phyloP scores from a whole-genome alignment of 106 monocot species.

The Allium sativum region DNA sequence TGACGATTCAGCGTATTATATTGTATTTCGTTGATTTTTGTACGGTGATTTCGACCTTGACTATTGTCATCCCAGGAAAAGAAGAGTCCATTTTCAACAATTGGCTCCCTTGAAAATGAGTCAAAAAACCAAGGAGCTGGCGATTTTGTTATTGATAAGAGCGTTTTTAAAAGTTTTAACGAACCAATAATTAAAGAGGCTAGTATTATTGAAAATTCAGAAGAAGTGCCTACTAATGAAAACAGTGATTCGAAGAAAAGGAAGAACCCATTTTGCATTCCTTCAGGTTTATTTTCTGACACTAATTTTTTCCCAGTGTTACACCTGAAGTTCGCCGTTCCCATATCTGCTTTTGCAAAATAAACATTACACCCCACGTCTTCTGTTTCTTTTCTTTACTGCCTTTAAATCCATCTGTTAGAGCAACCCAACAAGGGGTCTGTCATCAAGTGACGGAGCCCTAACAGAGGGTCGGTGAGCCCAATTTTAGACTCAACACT shows the following conservation, averaged over 20 bases:
- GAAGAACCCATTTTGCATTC: constrained; percentile 18
- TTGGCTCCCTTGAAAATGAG: constrained; percentile 22
- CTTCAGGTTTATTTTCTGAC: constrained; percentile 12
- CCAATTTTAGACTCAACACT: too few relatives aligned
- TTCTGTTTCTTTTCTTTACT: too few relatives aligned
- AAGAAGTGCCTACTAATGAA: not conserved
- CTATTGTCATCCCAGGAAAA: constrained; percentile 33
- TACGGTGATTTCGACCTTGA: not conserved
- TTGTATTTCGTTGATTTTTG: not conserved
- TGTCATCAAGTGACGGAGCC: too few relatives aligned
- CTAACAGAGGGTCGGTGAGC: too few relatives aligned
- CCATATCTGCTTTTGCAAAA: too few relatives aligned
- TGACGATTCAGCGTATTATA: too few relatives aligned
- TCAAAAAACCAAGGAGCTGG: not conserved
- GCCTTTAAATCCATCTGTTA: too few relatives aligned
- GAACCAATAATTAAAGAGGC: constrained; percentile 2
- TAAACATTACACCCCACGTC: too few relatives aligned
- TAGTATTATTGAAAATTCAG: not conserved
- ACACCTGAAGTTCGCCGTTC: not conserved
- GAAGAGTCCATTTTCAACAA: constrained; percentile 28
- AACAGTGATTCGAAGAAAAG: constrained; percentile 26
- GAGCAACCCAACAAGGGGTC: too few relatives aligned
- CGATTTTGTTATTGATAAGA: constrained; percentile 13
- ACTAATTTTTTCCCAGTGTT: not conserved
- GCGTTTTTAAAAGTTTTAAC: constrained; percentile 37